phyloP scores from a whole-genome alignment of 176 grass and related monocot species.

The Thinopyrum elongatum region DNA sequence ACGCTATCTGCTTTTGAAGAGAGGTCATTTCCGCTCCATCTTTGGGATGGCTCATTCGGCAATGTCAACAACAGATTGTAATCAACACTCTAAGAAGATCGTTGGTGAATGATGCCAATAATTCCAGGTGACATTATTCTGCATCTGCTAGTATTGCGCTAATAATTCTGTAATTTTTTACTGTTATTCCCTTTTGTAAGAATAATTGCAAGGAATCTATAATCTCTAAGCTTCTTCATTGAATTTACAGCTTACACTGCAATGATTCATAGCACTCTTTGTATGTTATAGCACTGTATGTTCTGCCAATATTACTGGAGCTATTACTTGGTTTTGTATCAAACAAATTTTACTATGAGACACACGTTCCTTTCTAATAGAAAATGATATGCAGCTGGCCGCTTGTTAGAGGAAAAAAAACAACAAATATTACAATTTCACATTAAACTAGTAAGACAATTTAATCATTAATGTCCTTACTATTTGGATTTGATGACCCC shows the following conservation, averaged over 20 bases:
- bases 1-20: conserved; percentile 43
- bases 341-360: neutral
- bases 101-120: conserved; percentile 77
- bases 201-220: neutral
- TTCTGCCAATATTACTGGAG: neutral
- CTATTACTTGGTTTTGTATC: neutral
- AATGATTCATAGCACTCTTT: neutral
- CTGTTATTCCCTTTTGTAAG: conserved; percentile 12
- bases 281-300: neutral
- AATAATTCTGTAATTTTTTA: conserved; percentile 18
- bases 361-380: neutral
- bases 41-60: conserved; percentile 57
- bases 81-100: conserved; percentile 53
- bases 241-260: neutral
- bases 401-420: neutral
- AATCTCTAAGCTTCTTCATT: neutral
- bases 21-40: conserved; percentile 38
- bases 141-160: conserved; percentile 11
- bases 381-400: neutral
- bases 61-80: conserved; percentile 61
- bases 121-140: conserved; percentile 57
- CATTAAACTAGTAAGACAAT: neutral
- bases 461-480: neutral
- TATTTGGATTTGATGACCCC: neutral
- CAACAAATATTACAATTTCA: neutral